Base-by-base conservation (phyloP, 1,139 yeast genomes). In the Kazachstania sp. region DNA sequence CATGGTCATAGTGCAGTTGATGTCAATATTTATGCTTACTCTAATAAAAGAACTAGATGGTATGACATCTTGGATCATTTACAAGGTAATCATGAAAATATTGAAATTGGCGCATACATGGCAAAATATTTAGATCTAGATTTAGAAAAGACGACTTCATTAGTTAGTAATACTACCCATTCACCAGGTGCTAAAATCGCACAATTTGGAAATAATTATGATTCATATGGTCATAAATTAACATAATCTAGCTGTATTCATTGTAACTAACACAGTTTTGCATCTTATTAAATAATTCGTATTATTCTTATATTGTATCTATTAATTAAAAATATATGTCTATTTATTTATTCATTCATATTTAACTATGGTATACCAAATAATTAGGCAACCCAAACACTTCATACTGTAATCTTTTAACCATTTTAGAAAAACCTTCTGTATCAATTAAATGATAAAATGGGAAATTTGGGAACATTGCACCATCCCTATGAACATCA, bases 381-480 rank as follows among this genome's bases (percentile, higher is more conserved):
- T 92, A 92, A 68, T 92, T 88, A 45, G 98, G 98, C 63, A 92
- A 74, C 4, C 98, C 98, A 66, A 74, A 83, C 29, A 90, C 88
- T 58, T 83, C 85, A 68, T 92, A 90, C 28, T 95, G 95, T 52
- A 92, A 74, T 57, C 98, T 75, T 68, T 86, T 86, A 38, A 96
- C 96, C 98, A 92, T 92, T 67, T 86, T 87, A 26, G 97, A 97
- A 69, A 92, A 92, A 16, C 97, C 98, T 70, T 92, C 98, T 6
- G 97, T 88, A 70, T 92, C 98, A 56, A 92, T 88, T 68, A 92
- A 75, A 64, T 92, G 95, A 67, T 92, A 90, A 72, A 92, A 92
- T 51, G 98, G 94, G 78, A 92, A 92, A 37, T 95, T 86, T 18
- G 98, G 98, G 78, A 92, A 92, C 97, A 90, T 90, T 49, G 97